Conservation (phyloP, 495 filamentous ascomycete genomes). For the Penicillium odoratum region DNA sequence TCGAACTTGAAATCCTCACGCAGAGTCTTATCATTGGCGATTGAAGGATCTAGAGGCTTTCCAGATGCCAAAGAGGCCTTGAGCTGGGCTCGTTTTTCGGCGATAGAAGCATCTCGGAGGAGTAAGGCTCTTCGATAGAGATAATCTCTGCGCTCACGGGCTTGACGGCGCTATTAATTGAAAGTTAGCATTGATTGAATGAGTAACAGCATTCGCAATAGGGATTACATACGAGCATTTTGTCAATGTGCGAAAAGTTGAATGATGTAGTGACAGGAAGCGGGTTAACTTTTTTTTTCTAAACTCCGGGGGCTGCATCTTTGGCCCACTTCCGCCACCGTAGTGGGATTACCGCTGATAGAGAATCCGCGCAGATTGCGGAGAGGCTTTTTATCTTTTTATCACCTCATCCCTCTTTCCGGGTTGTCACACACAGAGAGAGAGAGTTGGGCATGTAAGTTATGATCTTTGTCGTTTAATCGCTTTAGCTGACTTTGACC, state of each 20-base stretch:
- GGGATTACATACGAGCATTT: constrained; percentile 44
- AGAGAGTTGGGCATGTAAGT: constrained; percentile 23
- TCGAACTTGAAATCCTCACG: constrained; percentile 93
- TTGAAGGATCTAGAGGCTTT: constrained; percentile 81
- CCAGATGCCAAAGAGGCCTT: constrained; percentile 80
- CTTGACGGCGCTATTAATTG: constrained; percentile 60
- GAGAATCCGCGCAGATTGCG: constrained; percentile 34
- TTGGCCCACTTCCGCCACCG: constrained; percentile 32
- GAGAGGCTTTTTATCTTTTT: constrained; percentile 28
- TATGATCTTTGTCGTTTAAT: not conserved
- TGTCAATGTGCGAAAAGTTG: constrained; percentile 15
- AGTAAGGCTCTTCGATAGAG: constrained; percentile 80
- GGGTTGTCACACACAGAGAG: constrained; percentile 19
- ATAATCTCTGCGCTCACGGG: constrained; percentile 87
- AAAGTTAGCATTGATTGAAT: constrained; percentile 12
- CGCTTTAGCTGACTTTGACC: constrained; percentile 5
- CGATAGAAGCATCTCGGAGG: constrained; percentile 88
- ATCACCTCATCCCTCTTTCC: constrained; percentile 27
- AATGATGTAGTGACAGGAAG: constrained; percentile 12
- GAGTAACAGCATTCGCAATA: not conserved
- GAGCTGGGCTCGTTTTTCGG: constrained; percentile 84
- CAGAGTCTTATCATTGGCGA: constrained; percentile 84
- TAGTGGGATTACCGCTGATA: constrained; percentile 39
- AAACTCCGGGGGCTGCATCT: constrained; percentile 35
- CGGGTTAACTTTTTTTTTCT: constrained; percentile 48